A percentile compares a stretch with the other conserved stretches of the same genome.
Conservation (phyloP, 305 asterid species). For the Coffea humblotiana region DNA sequence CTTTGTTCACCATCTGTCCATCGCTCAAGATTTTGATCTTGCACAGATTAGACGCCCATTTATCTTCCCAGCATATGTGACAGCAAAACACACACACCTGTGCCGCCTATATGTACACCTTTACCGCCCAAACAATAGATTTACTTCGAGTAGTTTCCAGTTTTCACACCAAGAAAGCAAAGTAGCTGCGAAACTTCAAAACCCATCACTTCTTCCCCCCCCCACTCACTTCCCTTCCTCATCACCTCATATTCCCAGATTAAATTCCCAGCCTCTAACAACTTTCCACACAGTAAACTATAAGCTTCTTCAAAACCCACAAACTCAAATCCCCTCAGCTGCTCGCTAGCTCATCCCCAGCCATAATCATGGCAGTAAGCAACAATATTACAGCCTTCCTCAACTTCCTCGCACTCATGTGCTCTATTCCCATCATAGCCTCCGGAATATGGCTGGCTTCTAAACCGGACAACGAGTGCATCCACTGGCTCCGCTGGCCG, state of each 20-base stretch:
- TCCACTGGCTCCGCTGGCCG: conserved; percentile 91
- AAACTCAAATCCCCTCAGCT: not conserved
- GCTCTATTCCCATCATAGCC: conserved; percentile 77
- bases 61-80: too few species aligned
- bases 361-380: conserved; percentile 60
- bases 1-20: too few species aligned
- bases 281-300: not conserved
- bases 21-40: too few species aligned
- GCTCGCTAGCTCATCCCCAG: not conserved
- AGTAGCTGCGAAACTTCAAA: not conserved
- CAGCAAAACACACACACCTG: too few species aligned
- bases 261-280: not conserved
- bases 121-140: too few species aligned
- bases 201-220: not conserved
- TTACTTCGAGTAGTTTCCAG: too few species aligned
- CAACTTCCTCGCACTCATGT: conserved; percentile 76
- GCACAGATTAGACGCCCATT: too few species aligned
- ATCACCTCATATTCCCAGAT: not conserved
- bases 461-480: conserved; percentile 81
- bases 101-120: too few species aligned
- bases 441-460: conserved; percentile 85
- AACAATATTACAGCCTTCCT: conserved; percentile 72
- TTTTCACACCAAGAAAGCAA: not conserved
- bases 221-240: not conserved
- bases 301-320: not conserved